Percentiles rank a stretch among this genome's conserved stretches.
phyloP scores from a whole-genome alignment of 257 asterid genomes.

The Coffea canephora region DNA sequence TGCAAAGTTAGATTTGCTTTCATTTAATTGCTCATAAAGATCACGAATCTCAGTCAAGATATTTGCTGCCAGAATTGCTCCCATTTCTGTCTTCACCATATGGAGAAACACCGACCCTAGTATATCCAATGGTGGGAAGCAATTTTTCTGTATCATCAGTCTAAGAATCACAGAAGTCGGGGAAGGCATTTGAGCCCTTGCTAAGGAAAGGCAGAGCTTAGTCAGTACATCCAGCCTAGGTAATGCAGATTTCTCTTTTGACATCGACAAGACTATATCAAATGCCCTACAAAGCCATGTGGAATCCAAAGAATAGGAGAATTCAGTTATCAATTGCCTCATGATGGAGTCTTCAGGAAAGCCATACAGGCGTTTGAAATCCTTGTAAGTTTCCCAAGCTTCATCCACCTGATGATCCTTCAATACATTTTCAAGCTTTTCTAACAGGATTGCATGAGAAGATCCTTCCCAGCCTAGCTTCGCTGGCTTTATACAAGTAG shows the following conservation, averaged over 20 bases:
- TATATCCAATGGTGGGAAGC: conserved; percentile 47
- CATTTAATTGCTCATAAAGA: conserved; percentile 25
- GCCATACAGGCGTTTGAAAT: conserved; percentile 61
- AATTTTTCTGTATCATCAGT: conserved; percentile 49
- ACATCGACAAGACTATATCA: conserved; percentile 46
- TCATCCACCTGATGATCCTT: conserved; percentile 55
- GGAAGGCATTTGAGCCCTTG: conserved; percentile 74
- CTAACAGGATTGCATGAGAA: conserved; percentile 41
- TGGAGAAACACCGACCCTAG: conserved; percentile 54
- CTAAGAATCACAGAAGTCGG: conserved; percentile 53
- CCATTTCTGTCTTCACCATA: conserved; percentile 66
- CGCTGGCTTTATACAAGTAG: conserved; percentile 31
- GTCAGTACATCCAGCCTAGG: conserved; percentile 45
- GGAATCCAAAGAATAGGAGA: conserved; percentile 61
- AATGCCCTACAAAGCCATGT: conserved; percentile 60
- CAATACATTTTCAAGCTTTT: conserved; percentile 58
- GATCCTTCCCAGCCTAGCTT: conserved; percentile 35
- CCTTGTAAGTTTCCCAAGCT: conserved; percentile 65
- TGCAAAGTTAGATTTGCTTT: conserved; percentile 33
- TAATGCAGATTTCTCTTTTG: conserved; percentile 48
- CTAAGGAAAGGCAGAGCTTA: conserved; percentile 62
- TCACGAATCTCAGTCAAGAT: conserved; percentile 59
- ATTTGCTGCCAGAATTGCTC: conserved; percentile 60
- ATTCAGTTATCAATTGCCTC: conserved; percentile 47
- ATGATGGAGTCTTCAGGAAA: conserved; percentile 50